Percentiles rank a stretch among this genome's conserved stretches.
phyloP scores from a whole-genome alignment of 768 basidiomycete species.

The Russula brevipes region DNA sequence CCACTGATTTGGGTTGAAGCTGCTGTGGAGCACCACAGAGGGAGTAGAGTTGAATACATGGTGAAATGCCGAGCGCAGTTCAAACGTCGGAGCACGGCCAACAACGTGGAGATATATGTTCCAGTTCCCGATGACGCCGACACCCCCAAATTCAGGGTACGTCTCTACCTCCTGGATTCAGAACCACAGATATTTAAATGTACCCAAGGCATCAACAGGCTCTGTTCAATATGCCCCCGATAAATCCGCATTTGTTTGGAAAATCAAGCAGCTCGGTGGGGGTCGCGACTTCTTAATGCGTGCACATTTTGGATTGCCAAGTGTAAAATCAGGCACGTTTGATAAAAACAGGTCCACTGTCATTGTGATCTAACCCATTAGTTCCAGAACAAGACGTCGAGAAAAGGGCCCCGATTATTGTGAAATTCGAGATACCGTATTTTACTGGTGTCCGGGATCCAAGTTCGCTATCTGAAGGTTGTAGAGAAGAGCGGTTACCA shows the following conservation, averaged over 20 bases:
- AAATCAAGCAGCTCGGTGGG: conserved; percentile 96
- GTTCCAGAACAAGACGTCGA: conserved; percentile 65
- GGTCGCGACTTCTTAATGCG: conserved; percentile 97
- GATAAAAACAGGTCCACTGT: no score
- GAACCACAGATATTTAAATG: not conserved
- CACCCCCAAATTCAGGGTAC: conserved; percentile 91
- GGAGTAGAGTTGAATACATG: conserved; percentile 92
- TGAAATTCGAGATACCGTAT: conserved; percentile 98
- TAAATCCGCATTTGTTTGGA: conserved; percentile 98
- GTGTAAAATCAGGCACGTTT: conserved; percentile 78
- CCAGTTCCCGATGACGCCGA: conserved; percentile 99
- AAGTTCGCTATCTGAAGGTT: conserved; percentile 96
- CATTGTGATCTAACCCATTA: not conserved
- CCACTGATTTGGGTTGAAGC: conserved; percentile 98
- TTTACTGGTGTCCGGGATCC: conserved; percentile 97
- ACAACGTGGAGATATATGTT: conserved; percentile 98
- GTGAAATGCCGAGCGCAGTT: conserved; percentile 97
- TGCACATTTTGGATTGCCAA: conserved; percentile 94
- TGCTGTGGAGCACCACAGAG: conserved; percentile 88
- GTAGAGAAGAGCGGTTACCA: conserved; percentile 99
- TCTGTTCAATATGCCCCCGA: conserved; percentile 96
- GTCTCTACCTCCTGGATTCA: conserved; percentile 27
- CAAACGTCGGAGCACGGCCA: conserved; percentile 92
- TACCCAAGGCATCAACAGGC: conserved; percentile 84
- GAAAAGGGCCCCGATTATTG: conserved; percentile 90